These are phyloP conservation scores for Solanum virginianum DNA, from an alignment of 257 asterid species.

Conservation along the genomic window DNA sequence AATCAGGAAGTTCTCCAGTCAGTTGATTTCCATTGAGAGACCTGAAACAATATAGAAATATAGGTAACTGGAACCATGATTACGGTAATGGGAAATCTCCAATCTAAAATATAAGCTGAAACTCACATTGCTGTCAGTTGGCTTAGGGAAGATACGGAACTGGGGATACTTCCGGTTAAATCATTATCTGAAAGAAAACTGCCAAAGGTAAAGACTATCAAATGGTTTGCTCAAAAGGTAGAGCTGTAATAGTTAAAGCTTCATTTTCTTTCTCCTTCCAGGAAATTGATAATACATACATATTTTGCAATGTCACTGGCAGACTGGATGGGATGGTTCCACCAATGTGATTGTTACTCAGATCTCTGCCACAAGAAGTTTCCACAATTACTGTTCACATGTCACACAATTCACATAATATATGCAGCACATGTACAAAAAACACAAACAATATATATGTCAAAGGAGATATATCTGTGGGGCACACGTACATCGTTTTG, in stretches of 20 bases:
- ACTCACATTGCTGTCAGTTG: slow-evolving; percentile 74
- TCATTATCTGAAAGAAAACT: slow-evolving; percentile 93
- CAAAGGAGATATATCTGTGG: neutral
- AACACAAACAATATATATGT: neutral
- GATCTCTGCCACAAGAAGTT: slow-evolving; percentile 44
- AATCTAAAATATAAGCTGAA: neutral
- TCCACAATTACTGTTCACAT: neutral
- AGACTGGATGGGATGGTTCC: slow-evolving; percentile 79
- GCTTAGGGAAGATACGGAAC: slow-evolving; percentile 57
- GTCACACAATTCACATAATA: neutral
- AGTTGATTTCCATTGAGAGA: slow-evolving; percentile 65
- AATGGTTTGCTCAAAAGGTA: slow-evolving; percentile 10
- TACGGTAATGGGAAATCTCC: neutral
- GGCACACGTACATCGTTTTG: slow-evolving; percentile 30
- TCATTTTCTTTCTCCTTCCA: neutral
- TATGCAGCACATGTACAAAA: neutral
- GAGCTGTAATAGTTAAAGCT: neutral
- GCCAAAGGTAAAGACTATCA: slow-evolving; percentile 53
- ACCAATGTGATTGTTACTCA: slow-evolving; percentile 84
- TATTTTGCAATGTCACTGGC: slow-evolving; percentile 46
- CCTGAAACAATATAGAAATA: slow-evolving; percentile 31
- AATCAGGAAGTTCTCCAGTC: slow-evolving; percentile 90
- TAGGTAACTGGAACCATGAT: neutral
- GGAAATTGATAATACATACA: slow-evolving; percentile 40
- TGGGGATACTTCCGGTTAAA: slow-evolving; percentile 79